Conservation (phyloP, 768 basidiomycete species). For the Cyathus striatus region DNA sequence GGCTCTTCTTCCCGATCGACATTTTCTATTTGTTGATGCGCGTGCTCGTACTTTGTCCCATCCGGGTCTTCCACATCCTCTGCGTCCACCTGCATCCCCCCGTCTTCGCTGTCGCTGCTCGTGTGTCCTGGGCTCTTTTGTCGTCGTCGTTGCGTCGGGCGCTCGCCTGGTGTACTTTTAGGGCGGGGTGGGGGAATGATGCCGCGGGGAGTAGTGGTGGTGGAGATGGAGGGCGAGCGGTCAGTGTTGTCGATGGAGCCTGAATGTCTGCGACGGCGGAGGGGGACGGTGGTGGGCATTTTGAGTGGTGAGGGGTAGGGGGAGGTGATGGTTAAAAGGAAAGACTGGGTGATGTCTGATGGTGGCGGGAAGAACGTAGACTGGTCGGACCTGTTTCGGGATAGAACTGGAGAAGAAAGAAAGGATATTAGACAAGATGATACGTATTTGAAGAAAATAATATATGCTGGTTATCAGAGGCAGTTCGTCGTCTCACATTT, state of each 20-base stretch:
- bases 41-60: neutral
- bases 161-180: slow-evolving; percentile 69
- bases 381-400: too few relatives aligned
- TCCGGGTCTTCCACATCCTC: slow-evolving; percentile 4
- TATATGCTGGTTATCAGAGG: too few relatives aligned
- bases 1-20: too few relatives aligned
- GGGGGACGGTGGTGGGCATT: slow-evolving; percentile 24
- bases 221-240: slow-evolving; percentile 12
- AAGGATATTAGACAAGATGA: too few relatives aligned
- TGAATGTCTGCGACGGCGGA: slow-evolving; percentile 62
- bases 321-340: neutral
- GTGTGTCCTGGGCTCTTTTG: slow-evolving; percentile 37
- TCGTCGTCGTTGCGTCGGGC: slow-evolving; percentile 42
- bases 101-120: slow-evolving; percentile 27
- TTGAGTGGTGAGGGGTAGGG: neutral
- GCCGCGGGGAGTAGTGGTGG: slow-evolving; percentile 13
- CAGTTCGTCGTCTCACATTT: too few relatives aligned
- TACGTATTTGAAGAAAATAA: too few relatives aligned
- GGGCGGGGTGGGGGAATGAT: slow-evolving; percentile 59
- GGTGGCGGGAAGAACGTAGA: too few relatives aligned
- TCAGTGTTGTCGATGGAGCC: slow-evolving; percentile 39
- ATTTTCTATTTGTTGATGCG: too few relatives aligned
- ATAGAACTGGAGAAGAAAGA: too few relatives aligned
- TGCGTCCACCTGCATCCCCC: slow-evolving; percentile 16
- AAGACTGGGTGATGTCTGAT: neutral